These are phyloP conservation scores for Termitomyces sp. DNA, from an alignment of 768 basidiomycete genomes.

Conservation along the genomic window DNA sequence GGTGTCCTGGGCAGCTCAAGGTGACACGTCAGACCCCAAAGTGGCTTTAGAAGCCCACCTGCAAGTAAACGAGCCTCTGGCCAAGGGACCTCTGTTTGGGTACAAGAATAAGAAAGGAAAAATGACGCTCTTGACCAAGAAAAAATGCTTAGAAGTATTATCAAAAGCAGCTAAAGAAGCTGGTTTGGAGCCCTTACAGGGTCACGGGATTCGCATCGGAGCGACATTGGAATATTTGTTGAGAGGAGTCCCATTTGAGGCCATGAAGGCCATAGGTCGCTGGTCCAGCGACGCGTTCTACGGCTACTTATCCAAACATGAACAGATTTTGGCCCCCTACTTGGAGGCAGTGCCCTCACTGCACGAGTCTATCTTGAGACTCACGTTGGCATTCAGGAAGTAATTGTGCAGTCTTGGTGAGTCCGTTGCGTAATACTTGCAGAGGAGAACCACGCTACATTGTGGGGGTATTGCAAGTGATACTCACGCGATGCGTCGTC, in stretches of 20 bases:
- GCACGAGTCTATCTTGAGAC: too few relatives aligned
- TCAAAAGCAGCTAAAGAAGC: not conserved
- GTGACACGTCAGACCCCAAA: constrained; percentile 7
- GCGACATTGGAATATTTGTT: constrained; percentile 23
- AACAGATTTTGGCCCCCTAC: constrained; percentile 11
- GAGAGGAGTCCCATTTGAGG: constrained; percentile 1
- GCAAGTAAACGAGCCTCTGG: constrained; percentile 4
- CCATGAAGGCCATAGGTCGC: not conserved
- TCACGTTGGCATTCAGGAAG: too few relatives aligned
- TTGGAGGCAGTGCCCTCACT: not conserved
- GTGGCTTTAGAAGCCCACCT: constrained; percentile 6
- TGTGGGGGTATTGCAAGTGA: too few relatives aligned
- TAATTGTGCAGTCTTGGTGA: too few relatives aligned
- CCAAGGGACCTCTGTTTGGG: too few relatives aligned
- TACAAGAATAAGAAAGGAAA: not conserved
- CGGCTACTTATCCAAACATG: constrained; percentile 7
- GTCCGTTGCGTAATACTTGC: too few relatives aligned
- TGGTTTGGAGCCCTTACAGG: not conserved
- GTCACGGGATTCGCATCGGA: constrained; percentile 18
- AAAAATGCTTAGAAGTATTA: constrained; percentile 14
- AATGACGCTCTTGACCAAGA: constrained; percentile 17
- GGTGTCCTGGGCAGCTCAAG: too few relatives aligned
- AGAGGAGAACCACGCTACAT: too few relatives aligned
- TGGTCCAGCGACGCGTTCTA: constrained; percentile 13
- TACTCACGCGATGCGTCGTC: too few relatives aligned